Base-by-base conservation (phyloP, 208 protist genomes). In the Acanthamoeba lenticulata region DNA sequence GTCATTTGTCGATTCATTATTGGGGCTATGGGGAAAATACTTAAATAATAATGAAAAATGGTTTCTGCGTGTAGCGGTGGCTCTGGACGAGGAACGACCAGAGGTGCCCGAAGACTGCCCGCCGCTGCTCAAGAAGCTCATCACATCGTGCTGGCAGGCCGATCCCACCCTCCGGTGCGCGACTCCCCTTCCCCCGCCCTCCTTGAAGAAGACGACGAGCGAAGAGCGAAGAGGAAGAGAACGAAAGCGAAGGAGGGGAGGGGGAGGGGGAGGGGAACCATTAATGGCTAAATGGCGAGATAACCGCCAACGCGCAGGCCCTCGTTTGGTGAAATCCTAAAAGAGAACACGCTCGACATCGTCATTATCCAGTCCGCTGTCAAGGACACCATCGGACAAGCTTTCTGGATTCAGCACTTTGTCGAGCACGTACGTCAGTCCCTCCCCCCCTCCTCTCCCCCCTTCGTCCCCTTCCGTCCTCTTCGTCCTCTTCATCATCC, bases 351-450 rank as follows among this genome's bases (percentile, higher is more conserved):
- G 19, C 32, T 91, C 4, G 85, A 91, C 36, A 24, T 52, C 3
- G 36, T 91, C 57, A 69, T 91, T 29, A 91, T 91, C 27, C 38
- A 91, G n/a, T 60, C 45, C 24, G 85, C 57, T 0, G 42, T 91
- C 85, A 91, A 91, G 85, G 85, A 91, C 55, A 38, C 85, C 85
- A 91, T 44, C 17, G 85, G 85, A 9, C 45, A 69, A 34, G 47
- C 45, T 9, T 91, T 91, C 55, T 91, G 85, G 85, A 91, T 74
- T 9, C 34, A 60, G 7, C 36, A 91, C 85, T 91, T 91, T 91
- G 55, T 91, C 27, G 85, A 91, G 69, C 32, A 91, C 15, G 85
- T 91, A 91, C 7, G n/a, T 60, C 79, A 57, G 13, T 44, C n/a
- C 36, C n/a, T 40, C 69, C 27, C 27, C 27, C 69, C 19, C 27